These are phyloP conservation scores for Rhododendron ovatum DNA, from an alignment of 148 eudicot genomes.

Conservation along the genomic window DNA sequence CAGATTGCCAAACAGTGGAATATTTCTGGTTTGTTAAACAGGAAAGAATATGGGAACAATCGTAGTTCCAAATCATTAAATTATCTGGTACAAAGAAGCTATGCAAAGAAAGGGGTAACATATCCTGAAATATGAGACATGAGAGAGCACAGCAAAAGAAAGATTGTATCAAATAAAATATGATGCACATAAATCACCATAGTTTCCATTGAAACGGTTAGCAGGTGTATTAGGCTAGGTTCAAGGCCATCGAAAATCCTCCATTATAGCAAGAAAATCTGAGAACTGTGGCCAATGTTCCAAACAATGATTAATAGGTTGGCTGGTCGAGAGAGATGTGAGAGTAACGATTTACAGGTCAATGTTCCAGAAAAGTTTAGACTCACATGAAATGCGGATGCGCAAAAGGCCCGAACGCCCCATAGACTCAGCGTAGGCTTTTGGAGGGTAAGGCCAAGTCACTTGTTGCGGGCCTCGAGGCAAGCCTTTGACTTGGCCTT, in stretches of 20 bases:
- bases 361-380: no score
- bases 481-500: no score
- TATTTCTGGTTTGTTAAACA: neutral
- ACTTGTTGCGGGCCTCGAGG: no score
- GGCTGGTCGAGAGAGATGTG: no score
- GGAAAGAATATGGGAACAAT: neutral
- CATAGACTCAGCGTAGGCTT: no score
- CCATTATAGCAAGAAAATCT: no score
- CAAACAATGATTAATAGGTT: no score
- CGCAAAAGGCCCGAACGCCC: no score
- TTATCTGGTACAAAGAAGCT: neutral
- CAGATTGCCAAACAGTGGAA: neutral
- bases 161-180: neutral
- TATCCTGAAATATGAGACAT: neutral
- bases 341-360: no score
- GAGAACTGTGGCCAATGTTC: no score
- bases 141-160: neutral
- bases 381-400: no score
- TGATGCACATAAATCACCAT: neutral
- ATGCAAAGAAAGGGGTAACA: neutral
- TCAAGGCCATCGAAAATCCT: neutral
- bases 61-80: neutral
- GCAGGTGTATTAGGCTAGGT: neutral
- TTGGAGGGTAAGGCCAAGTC: no score
- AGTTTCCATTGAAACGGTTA: neutral